These are phyloP conservation scores for Priceomyces haplophilus DNA, from an alignment of 805 yeast genomes.

Conservation along the genomic window DNA sequence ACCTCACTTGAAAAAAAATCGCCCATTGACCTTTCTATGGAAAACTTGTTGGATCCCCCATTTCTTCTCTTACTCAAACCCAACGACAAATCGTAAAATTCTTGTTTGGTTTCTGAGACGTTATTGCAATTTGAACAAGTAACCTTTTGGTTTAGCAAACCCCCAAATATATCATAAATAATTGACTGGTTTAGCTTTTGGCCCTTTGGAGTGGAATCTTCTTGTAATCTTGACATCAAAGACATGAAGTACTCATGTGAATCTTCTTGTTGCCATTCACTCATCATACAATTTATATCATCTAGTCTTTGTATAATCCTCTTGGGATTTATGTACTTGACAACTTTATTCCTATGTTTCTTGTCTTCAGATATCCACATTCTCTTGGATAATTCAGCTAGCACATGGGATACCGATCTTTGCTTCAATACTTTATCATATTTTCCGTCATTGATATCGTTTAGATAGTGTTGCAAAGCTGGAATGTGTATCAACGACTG, in stretches of 20 bases:
- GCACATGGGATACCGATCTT: conserved; percentile 59
- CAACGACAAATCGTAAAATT: conserved; percentile 86
- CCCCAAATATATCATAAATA: conserved; percentile 92
- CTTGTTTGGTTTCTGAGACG: conserved; percentile 84
- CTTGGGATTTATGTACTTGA: conserved; percentile 67
- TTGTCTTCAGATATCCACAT: conserved; percentile 63
- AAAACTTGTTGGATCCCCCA: conserved; percentile 38
- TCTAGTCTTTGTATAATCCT: conserved; percentile 65
- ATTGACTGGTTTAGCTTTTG: conserved; percentile 75
- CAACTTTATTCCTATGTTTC: conserved; percentile 22
- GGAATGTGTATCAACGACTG: conserved; percentile 91
- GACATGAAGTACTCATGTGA: conserved; percentile 97
- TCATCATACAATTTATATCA: conserved; percentile 93
- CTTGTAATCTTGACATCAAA: conserved; percentile 80
- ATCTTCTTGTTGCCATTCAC: conserved; percentile 97
- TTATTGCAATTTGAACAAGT: conserved; percentile 81
- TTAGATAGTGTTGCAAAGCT: conserved; percentile 79
- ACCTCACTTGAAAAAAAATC: conserved; percentile 84
- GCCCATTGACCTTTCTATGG: conserved; percentile 69
- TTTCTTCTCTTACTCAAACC: conserved; percentile 54
- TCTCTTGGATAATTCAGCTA: conserved; percentile 65
- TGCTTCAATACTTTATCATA: conserved; percentile 44
- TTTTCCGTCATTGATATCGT: conserved; percentile 58
- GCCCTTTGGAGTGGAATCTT: conserved; percentile 91
- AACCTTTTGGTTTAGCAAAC: conserved; percentile 78